phyloP scores from a whole-genome alignment of 306 rosid species.

The Rubus idaeus region DNA sequence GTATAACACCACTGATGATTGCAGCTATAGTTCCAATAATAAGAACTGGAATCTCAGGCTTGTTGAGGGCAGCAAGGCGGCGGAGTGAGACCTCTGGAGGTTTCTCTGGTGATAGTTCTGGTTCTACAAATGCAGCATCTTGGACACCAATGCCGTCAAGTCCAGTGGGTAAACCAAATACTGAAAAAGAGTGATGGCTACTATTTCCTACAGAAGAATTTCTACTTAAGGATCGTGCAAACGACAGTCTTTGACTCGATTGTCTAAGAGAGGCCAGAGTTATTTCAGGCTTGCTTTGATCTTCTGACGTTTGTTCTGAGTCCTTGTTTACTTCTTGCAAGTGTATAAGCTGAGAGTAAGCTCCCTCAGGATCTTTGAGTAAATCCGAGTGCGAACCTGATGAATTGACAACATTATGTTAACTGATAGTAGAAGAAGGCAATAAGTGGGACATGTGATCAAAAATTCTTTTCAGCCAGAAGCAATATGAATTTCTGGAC shows the following conservation, averaged over 20 bases:
- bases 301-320: conserved; percentile 34
- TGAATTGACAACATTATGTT: conserved; percentile 9
- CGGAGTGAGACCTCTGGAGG: conserved; percentile 47
- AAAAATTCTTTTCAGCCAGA: too few species aligned
- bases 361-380: conserved; percentile 70
- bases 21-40: conserved; percentile 64
- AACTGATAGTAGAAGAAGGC: neutral
- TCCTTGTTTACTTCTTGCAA: conserved; percentile 63
- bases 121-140: conserved; percentile 37
- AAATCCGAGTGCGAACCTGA: conserved; percentile 71
- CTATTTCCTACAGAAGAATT: conserved; percentile 76
- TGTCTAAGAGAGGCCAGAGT: conserved; percentile 51
- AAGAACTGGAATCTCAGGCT: conserved; percentile 82
- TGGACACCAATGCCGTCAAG: conserved; percentile 19
- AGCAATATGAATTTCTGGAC: too few species aligned
- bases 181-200: conserved; percentile 66
- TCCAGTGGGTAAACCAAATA: conserved; percentile 74
- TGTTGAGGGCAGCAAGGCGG: conserved; percentile 83
- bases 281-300: conserved; percentile 42
- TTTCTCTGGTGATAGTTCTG: conserved; percentile 29
- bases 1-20: conserved; percentile 47
- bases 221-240: conserved; percentile 55
- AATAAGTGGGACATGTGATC: neutral
- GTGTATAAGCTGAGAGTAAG: conserved; percentile 77
- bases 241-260: conserved; percentile 59